These are phyloP conservation scores for Pachysandra terminalis DNA, from an alignment of 164 flowering plant genomes.

Conservation along the genomic window DNA sequence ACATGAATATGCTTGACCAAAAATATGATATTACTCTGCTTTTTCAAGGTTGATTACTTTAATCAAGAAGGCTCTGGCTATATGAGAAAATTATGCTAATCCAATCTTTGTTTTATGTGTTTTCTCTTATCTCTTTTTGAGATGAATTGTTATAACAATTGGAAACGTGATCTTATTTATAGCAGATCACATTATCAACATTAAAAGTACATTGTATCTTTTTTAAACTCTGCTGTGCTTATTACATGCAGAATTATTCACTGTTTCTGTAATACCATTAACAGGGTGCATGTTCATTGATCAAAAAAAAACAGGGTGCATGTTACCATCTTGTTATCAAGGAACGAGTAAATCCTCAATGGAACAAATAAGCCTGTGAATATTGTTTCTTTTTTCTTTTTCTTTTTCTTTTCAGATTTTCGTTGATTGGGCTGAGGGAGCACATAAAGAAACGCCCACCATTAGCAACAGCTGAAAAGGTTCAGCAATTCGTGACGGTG, in stretches of 20 bases:
- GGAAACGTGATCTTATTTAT: background rate
- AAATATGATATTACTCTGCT: background rate
- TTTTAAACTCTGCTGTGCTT: background rate
- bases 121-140: background rate
- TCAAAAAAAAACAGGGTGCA: too few species aligned
- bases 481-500: conserved; percentile 93
- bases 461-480: conserved; percentile 93
- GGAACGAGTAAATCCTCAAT: background rate
- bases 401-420: conserved; percentile 53
- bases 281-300: too few species aligned
- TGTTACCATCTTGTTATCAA: too few species aligned
- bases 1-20: background rate
- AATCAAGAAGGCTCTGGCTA: background rate
- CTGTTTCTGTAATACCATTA: background rate
- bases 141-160: background rate
- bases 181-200: background rate
- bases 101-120: background rate
- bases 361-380: conserved; percentile 3
- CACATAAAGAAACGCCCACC: conserved; percentile 98
- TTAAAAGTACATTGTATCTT: background rate
- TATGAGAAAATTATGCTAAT: background rate
- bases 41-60: background rate
- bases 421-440: conserved; percentile 81
- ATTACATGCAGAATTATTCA: background rate
- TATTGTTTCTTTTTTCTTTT: background rate